Conservation (phyloP, 352 stramenopile species). For the Globisporangium megalacanthum region DNA sequence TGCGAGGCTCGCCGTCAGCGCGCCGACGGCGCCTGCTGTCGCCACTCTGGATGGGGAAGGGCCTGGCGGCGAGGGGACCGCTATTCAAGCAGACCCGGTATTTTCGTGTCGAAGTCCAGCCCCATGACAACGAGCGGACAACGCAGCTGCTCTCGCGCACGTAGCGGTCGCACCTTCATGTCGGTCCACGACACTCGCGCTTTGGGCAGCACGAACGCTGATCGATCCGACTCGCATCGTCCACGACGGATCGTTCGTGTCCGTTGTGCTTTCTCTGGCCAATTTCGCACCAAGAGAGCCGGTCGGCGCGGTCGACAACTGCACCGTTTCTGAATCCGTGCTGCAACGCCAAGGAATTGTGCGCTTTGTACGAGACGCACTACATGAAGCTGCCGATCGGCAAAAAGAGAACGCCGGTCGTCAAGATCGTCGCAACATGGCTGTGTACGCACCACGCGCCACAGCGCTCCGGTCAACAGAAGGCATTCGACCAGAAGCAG, state of each 20-base stretch:
- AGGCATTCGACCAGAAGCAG: background rate
- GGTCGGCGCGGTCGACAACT: no score
- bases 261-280: background rate
- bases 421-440: background rate
- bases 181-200: no score
- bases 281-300: slow-evolving; percentile 3
- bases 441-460: slow-evolving; percentile 5
- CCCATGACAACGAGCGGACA: no score
- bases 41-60: slow-evolving; percentile 4
- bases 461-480: slow-evolving; percentile 10
- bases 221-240: no score
- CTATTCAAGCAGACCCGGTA: no score
- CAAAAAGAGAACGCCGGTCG: slow-evolving; percentile 22
- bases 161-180: no score
- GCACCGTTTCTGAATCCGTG: slow-evolving; percentile 3
- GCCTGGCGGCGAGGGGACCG: no score
- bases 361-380: slow-evolving; percentile 16
- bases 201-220: no score
- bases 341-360: slow-evolving; percentile 9
- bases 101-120: no score
- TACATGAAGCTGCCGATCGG: slow-evolving; percentile 12
- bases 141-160: no score
- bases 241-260: background rate
- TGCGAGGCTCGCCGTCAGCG: slow-evolving; percentile 8
- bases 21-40: no score